Evolutionary conservation across 371 early-diverging fungal species (phyloP).

Genomic region (Blakeslea trispora): DNA sequence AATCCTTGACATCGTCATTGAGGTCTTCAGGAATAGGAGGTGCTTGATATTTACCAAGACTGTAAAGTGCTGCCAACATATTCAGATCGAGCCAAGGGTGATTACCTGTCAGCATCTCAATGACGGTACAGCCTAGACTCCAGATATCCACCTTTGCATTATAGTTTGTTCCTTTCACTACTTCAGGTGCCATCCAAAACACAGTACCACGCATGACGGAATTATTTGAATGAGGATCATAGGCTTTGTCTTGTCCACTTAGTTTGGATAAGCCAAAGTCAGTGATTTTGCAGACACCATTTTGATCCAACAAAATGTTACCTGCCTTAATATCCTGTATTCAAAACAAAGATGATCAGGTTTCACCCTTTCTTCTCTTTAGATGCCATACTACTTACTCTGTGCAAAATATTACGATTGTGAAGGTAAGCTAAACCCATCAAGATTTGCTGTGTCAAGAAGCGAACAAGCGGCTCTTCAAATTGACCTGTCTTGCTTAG

Average conservation of each 20-base stretch:
- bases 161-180: slow-evolving; percentile 77
- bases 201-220: slow-evolving; percentile 62
- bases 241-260: slow-evolving; percentile 51
- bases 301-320: slow-evolving; percentile 88
- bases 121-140: slow-evolving; percentile 90
- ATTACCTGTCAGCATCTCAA: slow-evolving; percentile 93
- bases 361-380: no score
- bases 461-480: slow-evolving; percentile 78
- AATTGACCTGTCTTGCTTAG: slow-evolving; percentile 83
- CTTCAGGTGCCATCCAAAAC: slow-evolving; percentile 96
- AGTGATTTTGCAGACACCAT: slow-evolving; percentile 93
- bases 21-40: slow-evolving; percentile 81
- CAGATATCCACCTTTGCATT: slow-evolving; percentile 82
- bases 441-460: slow-evolving; percentile 88
- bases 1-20: slow-evolving; percentile 69
- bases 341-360: no score
- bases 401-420: slow-evolving; percentile 90
- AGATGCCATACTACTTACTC: no score
- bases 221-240: slow-evolving; percentile 50
- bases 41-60: slow-evolving; percentile 76
- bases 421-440: slow-evolving; percentile 96
- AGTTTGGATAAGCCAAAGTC: slow-evolving; percentile 99
- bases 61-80: slow-evolving; percentile 87
- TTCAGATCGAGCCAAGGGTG: slow-evolving; percentile 91
- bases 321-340: slow-evolving; percentile 90